Conservation (phyloP, 257 asterid species). For the Leonotis leonurus region DNA sequence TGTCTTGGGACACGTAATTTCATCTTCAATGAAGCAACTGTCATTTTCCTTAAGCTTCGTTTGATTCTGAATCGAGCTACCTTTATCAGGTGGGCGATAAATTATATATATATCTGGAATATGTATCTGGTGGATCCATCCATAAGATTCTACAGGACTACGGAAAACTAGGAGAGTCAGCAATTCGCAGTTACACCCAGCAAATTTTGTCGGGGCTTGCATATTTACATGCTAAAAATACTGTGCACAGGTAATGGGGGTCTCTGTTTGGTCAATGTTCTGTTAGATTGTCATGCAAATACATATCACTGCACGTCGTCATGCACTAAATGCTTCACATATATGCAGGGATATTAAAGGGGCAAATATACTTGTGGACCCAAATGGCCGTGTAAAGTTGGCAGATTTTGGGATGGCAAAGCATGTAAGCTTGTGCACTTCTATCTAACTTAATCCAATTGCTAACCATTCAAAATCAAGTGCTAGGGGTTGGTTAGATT, state of each 20-base stretch:
- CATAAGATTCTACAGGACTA: slow-evolving; percentile 88
- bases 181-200: slow-evolving; percentile 89
- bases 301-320: background rate
- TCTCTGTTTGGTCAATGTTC: slow-evolving; percentile 15
- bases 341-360: slow-evolving; percentile 95
- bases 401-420: slow-evolving; percentile 99
- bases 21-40: background rate
- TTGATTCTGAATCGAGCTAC: slow-evolving; percentile 16
- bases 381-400: slow-evolving; percentile 87
- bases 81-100: slow-evolving; percentile 71
- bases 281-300: slow-evolving; percentile 4
- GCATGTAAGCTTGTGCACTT: slow-evolving; percentile 57
- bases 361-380: slow-evolving; percentile 96
- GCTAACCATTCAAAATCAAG: background rate
- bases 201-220: slow-evolving; percentile 96
- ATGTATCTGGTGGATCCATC: slow-evolving; percentile 96
- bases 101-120: slow-evolving; percentile 84
- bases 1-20: background rate
- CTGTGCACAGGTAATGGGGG: slow-evolving; percentile 71
- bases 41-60: slow-evolving; percentile 6
- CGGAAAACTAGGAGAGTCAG: slow-evolving; percentile 88
- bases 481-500: background rate
- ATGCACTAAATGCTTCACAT: background rate
- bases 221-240: slow-evolving; percentile 71
- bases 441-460: background rate